Conservation (phyloP, 75 land plant species). For the Sequoiadendron giganteum region DNA sequence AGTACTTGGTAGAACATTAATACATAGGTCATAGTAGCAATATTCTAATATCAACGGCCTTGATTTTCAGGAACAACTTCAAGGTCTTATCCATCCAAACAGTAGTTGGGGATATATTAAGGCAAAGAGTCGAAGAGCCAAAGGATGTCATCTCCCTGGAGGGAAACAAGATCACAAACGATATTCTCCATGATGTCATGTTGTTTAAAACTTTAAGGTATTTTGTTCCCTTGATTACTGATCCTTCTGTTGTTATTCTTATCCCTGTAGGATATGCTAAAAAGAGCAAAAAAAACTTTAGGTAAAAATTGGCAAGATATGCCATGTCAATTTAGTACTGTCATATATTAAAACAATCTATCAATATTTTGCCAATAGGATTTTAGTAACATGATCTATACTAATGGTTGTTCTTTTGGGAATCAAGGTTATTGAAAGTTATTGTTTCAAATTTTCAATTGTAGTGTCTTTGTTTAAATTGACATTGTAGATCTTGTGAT, state of each 20-base stretch:
- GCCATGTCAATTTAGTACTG: background rate
- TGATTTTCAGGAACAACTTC: too few species aligned
- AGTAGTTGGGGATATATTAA: slow-evolving; percentile 74
- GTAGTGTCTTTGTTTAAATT: background rate
- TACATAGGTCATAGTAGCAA: too few species aligned
- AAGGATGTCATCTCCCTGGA: slow-evolving; percentile 76
- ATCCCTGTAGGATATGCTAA: background rate
- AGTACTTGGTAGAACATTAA: too few species aligned
- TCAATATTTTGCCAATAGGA: background rate
- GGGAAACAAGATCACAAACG: slow-evolving; percentile 74
- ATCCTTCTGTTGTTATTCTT: background rate
- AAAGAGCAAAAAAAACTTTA: background rate
- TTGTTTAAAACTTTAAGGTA: slow-evolving; percentile 67
- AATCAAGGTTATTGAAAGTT: background rate
- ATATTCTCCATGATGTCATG: slow-evolving; percentile 90
- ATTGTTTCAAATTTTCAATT: background rate
- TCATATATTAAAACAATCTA: background rate
- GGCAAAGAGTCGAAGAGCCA: slow-evolving; percentile 86
- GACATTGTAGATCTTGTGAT: too few species aligned
- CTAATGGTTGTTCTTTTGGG: background rate
- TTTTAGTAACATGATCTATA: background rate
- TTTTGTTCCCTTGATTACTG: background rate
- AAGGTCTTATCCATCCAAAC: too few species aligned
- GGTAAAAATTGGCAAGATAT: background rate
- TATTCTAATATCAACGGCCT: too few species aligned